Conservation (phyloP, 2,329 filamentous ascomycete genomes). For the Colletotrichum eremochloae region DNA sequence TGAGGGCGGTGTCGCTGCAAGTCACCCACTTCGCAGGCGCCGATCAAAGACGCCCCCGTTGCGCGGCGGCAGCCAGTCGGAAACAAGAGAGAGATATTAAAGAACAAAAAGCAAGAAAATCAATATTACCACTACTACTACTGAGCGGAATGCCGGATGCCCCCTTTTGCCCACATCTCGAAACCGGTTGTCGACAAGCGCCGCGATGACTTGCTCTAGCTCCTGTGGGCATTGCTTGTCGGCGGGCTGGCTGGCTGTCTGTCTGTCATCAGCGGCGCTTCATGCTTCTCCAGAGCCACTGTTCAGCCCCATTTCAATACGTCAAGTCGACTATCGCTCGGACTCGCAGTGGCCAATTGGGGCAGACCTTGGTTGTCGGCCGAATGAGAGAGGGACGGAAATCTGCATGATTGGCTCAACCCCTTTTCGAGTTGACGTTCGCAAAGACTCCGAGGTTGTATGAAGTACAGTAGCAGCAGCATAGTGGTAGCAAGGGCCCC, state of each 20-base stretch:
- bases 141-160: background rate
- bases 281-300: conserved; percentile 22
- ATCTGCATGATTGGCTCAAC: conserved; percentile 5
- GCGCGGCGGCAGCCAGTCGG: conserved; percentile 11
- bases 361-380: conserved; percentile 24
- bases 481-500: background rate
- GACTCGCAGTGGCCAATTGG: conserved; percentile 15
- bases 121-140: background rate
- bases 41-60: background rate
- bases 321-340: conserved; percentile 21
- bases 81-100: background rate
- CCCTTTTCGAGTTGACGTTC: background rate
- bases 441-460: conserved; percentile 30
- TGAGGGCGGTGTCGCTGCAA: conserved; percentile 16
- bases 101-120: background rate
- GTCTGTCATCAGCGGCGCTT: conserved; percentile 3
- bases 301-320: conserved; percentile 28
- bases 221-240: conserved; percentile 8
- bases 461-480: conserved; percentile 5
- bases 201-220: conserved; percentile 32
- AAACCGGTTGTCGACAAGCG: conserved; percentile 12
- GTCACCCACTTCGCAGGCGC: background rate
- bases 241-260: background rate
- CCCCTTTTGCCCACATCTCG: conserved; percentile 11
- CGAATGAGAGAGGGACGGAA: conserved; percentile 28